phyloP scores from a whole-genome alignment of 2,329 filamentous ascomycete genomes.

The Dothistroma septosporum region DNA sequence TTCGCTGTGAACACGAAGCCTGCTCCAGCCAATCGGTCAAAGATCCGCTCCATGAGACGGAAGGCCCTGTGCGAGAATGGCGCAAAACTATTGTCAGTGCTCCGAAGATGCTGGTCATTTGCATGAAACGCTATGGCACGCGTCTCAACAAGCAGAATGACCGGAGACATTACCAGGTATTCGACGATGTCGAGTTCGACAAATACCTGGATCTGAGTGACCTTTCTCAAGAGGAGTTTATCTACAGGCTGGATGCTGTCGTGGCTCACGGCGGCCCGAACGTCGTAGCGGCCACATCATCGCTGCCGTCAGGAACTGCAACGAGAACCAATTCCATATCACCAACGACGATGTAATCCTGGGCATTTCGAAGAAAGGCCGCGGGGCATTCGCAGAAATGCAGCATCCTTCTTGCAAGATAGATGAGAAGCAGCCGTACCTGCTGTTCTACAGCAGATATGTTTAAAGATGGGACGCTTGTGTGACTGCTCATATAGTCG shows the following conservation, averaged over 20 bases:
- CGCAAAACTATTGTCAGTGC: neutral
- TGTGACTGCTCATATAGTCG: no score
- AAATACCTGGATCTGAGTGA: slow-evolving; percentile 2
- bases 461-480: no score
- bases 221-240: neutral
- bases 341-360: slow-evolving; percentile 6
- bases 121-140: slow-evolving; percentile 3
- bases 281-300: slow-evolving; percentile 8
- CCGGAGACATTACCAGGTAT: neutral
- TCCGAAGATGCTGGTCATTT: slow-evolving; percentile 10
- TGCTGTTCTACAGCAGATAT: slow-evolving; percentile 9
- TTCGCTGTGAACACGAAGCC: neutral
- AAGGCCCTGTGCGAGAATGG: neutral
- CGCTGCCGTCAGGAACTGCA: slow-evolving; percentile 6
- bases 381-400: slow-evolving; percentile 3
- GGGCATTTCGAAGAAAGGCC: neutral
- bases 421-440: neutral
- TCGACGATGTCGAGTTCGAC: neutral
- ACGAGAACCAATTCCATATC: neutral
- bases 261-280: slow-evolving; percentile 7
- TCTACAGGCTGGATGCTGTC: slow-evolving; percentile 14
- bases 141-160: neutral
- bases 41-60: neutral
- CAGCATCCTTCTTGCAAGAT: neutral
- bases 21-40: neutral